Conservation (phyloP, 768 basidiomycete species). For the Fibroporia radiculosa region DNA sequence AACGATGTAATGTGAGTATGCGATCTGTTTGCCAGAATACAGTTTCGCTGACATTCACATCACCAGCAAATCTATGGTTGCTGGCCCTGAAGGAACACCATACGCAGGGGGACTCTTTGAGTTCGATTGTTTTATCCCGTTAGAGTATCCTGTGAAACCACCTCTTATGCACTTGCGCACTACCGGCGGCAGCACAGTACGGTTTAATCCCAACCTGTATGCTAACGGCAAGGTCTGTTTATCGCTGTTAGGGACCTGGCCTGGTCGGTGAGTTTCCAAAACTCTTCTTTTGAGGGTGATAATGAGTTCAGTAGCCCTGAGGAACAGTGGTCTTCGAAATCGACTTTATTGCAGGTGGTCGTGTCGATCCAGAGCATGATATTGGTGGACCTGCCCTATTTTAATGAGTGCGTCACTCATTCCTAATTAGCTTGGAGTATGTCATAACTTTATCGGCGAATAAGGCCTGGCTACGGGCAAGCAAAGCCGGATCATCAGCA, state of each 20-base stretch:
- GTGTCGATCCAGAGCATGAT: constrained; percentile 57
- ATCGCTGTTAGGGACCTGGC: constrained; percentile 49
- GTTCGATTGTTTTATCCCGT: constrained; percentile 51
- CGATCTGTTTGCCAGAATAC: too few species aligned
- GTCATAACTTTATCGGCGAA: too few species aligned
- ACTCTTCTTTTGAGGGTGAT: not conserved
- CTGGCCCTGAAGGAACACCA: constrained; percentile 59
- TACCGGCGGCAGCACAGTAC: constrained; percentile 40
- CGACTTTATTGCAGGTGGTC: constrained; percentile 49
- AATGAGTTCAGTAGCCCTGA: constrained; percentile 23
- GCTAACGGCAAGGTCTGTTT: constrained; percentile 43
- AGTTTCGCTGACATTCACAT: not conserved
- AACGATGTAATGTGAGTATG: constrained; percentile 46
- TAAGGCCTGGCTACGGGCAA: constrained; percentile 41
- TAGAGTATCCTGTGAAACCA: constrained; percentile 39
- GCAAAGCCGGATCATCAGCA: constrained; percentile 26
- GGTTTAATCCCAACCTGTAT: constrained; percentile 54
- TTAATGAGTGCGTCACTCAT: constrained; percentile 41
- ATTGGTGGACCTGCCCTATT: constrained; percentile 44
- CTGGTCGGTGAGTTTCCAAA: constrained; percentile 29
- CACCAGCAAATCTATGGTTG: constrained; percentile 46
- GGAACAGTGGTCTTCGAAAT: constrained; percentile 41
- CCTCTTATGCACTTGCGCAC: constrained; percentile 46
- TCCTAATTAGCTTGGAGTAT: too few species aligned
- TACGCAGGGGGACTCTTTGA: constrained; percentile 63